Evolutionary conservation across 192 early-diverging fungal genomes (phyloP).

Genomic region (Linnemannia hyalina): DNA sequence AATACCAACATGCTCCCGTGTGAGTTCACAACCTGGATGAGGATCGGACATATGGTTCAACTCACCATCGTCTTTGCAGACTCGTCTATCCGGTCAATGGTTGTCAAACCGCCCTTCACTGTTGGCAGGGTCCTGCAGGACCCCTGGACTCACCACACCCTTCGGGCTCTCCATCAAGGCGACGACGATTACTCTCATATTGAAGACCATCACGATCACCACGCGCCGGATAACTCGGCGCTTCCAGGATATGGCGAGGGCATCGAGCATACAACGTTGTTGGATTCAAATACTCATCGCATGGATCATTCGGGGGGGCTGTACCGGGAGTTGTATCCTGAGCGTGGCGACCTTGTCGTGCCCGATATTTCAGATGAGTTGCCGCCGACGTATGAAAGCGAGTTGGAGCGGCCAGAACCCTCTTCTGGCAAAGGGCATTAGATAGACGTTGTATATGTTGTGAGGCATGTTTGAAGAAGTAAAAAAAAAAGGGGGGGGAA

Average conservation of each 20-base stretch:
- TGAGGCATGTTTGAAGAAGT: neutral
- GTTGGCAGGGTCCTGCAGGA: neutral
- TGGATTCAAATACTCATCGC: conserved; percentile 23
- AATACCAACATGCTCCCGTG: neutral
- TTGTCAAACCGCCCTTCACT: conserved; percentile 17
- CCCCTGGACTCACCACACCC: conserved; percentile 13
- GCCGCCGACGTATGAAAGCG: conserved; percentile 13
- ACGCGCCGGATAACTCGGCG: neutral
- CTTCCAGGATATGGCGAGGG: conserved; percentile 20
- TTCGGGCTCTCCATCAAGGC: neutral
- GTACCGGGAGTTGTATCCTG: conserved; percentile 10
- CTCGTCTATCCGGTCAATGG: neutral
- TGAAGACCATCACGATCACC: neutral
- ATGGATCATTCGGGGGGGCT: neutral
- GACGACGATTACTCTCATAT: neutral
- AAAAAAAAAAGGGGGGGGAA: neutral
- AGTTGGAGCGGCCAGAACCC: neutral
- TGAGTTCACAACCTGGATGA: conserved; percentile 15
- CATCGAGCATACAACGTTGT: conserved; percentile 8
- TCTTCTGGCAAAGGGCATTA: neutral
- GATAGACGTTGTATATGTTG: no score
- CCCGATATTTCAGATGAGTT: conserved; percentile 14
- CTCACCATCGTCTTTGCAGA: conserved; percentile 24
- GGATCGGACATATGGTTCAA: conserved; percentile 1
- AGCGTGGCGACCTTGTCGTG: conserved; percentile 11